phyloP scores from a whole-genome alignment of 371 early-diverging fungal genomes.

The Mucor velutinosus region DNA sequence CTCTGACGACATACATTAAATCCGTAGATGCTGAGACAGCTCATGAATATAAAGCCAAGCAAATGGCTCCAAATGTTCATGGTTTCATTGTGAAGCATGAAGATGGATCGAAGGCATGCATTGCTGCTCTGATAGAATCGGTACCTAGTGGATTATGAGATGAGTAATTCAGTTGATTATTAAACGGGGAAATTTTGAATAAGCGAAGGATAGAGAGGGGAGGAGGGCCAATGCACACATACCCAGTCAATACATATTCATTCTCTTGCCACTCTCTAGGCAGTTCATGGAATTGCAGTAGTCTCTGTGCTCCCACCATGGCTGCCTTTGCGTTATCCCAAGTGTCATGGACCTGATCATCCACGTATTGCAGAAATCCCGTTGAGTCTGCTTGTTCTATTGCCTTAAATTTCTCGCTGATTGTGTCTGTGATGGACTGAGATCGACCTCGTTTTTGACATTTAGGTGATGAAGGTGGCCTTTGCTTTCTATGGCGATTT shows the following conservation, averaged over 20 bases:
- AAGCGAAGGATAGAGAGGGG: neutral
- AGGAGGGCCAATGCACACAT: neutral
- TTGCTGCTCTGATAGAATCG: slow-evolving; percentile 25
- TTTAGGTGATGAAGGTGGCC: neutral
- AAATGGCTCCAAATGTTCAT: slow-evolving; percentile 76
- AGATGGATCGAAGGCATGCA: slow-evolving; percentile 62
- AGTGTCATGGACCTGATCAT: slow-evolving; percentile 46
- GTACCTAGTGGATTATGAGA: slow-evolving; percentile 14
- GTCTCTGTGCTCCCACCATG: slow-evolving; percentile 54
- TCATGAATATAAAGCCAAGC: slow-evolving; percentile 61
- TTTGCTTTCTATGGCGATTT: neutral
- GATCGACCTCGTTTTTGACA: slow-evolving; percentile 10
- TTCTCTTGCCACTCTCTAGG: slow-evolving; percentile 68
- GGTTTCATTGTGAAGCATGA: slow-evolving; percentile 73
- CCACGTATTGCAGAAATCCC: slow-evolving; percentile 37
- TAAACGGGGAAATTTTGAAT: slow-evolving; percentile 7
- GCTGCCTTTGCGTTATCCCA: slow-evolving; percentile 56
- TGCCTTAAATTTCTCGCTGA: slow-evolving; percentile 27
- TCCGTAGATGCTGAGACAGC: slow-evolving; percentile 55
- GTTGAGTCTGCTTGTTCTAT: slow-evolving; percentile 39
- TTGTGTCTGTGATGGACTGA: neutral
- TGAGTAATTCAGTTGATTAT: neutral
- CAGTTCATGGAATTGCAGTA: slow-evolving; percentile 59
- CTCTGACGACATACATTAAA: slow-evolving; percentile 39
- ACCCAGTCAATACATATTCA: slow-evolving; percentile 58